Base-by-base conservation (phyloP, 495 filamentous ascomycete genomes). In the Penicillium antarcticum region DNA sequence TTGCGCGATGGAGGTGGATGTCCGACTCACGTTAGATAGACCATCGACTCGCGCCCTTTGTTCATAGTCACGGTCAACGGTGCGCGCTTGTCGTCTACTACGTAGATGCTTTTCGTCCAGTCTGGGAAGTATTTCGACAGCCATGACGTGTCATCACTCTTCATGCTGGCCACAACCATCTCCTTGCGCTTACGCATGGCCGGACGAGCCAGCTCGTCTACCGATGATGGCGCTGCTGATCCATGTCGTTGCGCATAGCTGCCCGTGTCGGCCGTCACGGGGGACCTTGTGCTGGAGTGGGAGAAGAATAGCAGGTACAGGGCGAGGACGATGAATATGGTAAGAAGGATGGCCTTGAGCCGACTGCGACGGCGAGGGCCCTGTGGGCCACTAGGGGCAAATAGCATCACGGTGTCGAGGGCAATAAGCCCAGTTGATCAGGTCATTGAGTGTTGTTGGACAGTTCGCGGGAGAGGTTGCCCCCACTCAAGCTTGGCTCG, bases 41-140 rank as follows among this genome's bases (percentile, higher is more conserved):
- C 78, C 76, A 82, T 81, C 14, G 79, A 78, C 57, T 84, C 80
- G 45, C 78, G 69, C 7, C 80, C 80, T 57, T 84, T 82, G 56
- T 82, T 81, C 18, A 56, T 44, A 2, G 68, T 42, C 35, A 80
- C 77, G 3, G 74, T 77, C 65, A 80, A 65, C 5, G 66, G 58
- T 16, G 79, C 76, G 13, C 55, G 51, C 37, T 67, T 57, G 50
- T 78, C 68, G 49, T 83, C 70, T 45, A 79, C 77, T 14, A 80
- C 71, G 55, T 82, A 83, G 45, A 81, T 62, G 50, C 65, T 80
- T 57, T 68, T 75, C 26, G 65, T 63, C 76, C 71, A 78, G 21
- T 78, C 71, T 3, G 67, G 66, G 32, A 82, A 73, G 41, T 66
- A 65, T 32, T 78, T 64, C 42, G 70, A 59, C 19, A 86, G 57